These are phyloP conservation scores for Nidula microcarpa DNA, from an alignment of 768 basidiomycete genomes.

Conservation along the genomic window DNA sequence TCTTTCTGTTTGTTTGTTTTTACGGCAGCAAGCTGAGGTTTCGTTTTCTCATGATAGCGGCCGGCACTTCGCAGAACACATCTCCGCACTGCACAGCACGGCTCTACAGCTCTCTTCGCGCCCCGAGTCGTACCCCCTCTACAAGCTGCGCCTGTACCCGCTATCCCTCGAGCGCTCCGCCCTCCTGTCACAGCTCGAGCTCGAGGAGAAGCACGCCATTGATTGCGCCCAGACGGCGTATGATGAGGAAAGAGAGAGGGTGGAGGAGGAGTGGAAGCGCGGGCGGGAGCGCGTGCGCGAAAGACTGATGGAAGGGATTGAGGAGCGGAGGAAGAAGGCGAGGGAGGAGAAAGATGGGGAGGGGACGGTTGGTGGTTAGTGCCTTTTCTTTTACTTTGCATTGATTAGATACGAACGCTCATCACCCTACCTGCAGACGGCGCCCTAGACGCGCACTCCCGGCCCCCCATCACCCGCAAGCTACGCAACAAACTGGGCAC, in stretches of 20 bases:
- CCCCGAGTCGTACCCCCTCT: constrained; percentile 63
- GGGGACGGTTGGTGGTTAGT: constrained; percentile 66
- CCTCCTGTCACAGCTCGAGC: constrained; percentile 57
- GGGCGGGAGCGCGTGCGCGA: constrained; percentile 76
- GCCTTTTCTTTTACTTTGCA: background rate
- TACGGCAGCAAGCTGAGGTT: constrained; percentile 1
- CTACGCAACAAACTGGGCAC: constrained; percentile 77
- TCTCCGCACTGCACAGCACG: constrained; percentile 55
- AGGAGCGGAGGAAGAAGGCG: constrained; percentile 74
- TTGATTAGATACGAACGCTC: constrained; percentile 3
- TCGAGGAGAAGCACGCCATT: constrained; percentile 66
- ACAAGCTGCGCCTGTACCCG: constrained; percentile 71
- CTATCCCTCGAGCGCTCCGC: constrained; percentile 76
- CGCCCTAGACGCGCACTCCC: constrained; percentile 69
- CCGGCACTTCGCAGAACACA: constrained; percentile 60
- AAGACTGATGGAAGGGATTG: constrained; percentile 78
- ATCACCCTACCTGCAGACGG: constrained; percentile 45
- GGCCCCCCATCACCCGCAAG: constrained; percentile 81
- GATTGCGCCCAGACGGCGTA: constrained; percentile 69
- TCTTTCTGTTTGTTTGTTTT: constrained; percentile 5
- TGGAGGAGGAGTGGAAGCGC: constrained; percentile 80
- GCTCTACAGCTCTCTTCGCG: constrained; percentile 63
- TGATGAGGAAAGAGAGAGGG: constrained; percentile 72
- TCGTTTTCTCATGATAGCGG: constrained; percentile 32
- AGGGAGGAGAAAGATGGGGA: constrained; percentile 90